Base-by-base conservation (phyloP, 2,329 filamentous ascomycete species). In the Spiromastix sp. region DNA sequence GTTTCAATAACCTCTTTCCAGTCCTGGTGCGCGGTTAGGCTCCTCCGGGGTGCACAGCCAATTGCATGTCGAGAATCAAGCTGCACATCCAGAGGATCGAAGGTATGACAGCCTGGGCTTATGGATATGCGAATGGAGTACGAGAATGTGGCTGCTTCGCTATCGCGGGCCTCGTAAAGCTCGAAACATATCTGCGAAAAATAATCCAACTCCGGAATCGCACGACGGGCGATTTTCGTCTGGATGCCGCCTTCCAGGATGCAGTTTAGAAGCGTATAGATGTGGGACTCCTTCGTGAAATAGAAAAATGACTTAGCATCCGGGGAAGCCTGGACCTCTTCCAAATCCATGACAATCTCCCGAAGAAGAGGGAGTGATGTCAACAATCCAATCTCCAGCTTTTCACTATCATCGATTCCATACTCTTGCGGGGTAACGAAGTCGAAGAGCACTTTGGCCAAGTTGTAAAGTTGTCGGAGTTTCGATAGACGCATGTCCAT, bases 351-450 rank as follows among this genome's bases (percentile, higher is more conserved):
- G 5, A 98, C 91, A 49, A 98, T 95, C 61, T 98, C 91, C 57
- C 93, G 93, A 30, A 98, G 74, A 11, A 98, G 70, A 2, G 91
- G 93, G 30, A 98, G 67, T 9, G 87, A 95, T 0, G 91, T 98
- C 47, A 98, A 66, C 2, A 98, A 73, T 2, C 91, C 91, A 57
- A 98, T 98, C 56, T 98, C 91, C n/a, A 98, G 74, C 67, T 98
- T 98, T 62, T 98, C 91, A 40, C 78, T 81, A 52, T 95, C 83
- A 3, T 83, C 85, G 46, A 98, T 98, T 36, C 91, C 91, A 53
- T 98, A 98, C 60, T 98, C 91, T 52, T 98, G 91, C 1, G 91
- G 91, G 36, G 91, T 94, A 50, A 98, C 93, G 56, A 95, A 98
- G 60, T 98, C 91, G 52, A 98, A 98, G 10, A 98, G 66, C 9